Evolutionary conservation across 179 eudicot species (phyloP), one percentile per base, ranked within the genome.

Genomic region (Spinacia oleracea): DNA sequence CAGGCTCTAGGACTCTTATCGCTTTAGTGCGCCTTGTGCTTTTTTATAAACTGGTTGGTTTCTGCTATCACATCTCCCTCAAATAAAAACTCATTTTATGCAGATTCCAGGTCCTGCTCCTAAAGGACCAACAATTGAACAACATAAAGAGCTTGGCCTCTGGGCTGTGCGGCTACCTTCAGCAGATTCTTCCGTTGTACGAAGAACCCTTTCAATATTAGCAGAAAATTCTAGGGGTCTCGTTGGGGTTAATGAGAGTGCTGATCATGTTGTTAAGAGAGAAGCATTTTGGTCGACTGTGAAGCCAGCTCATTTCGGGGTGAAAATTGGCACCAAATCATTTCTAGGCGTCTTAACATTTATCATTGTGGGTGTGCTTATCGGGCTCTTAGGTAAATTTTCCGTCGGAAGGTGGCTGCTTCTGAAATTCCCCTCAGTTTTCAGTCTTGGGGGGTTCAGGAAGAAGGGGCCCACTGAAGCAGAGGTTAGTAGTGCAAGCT

Each of bases 161-260:
- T 94, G 98, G 98, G 96, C 91, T 9, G 86, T 94, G 46, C 88
- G 83, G 83, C 83, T 94, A n/a, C 97, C 98, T 67, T 94, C 98
- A 32, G 92, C 98, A 32, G 98, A 94, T 78, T 75, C 96, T n/a
- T 81, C 86, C 56, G 94, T 94, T n/a, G 96, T 94, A 3, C 89
- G 98, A 50, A 89, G 94, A 85, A 90, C 97, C 46, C 88, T 87
- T 7, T 38, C 90, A 68, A 74, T 79, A 43, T 85, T 94, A 34
- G 83, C 84, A 46, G 97, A 92, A 74, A 89, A 91, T 63, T 97
- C 94, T 23, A 34, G n/a, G 65, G 98, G 98, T 56, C 84, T 94
- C 70, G 81, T 78, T 20, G 98, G 98, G 66, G 86, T 78, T 40
- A 85, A 88, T 34, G 98, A 94, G 81, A 90, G 79, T 70, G 76